Evolutionary conservation across 495 filamentous ascomycete species (phyloP).

Genomic region (Penicillium herquei): DNA sequence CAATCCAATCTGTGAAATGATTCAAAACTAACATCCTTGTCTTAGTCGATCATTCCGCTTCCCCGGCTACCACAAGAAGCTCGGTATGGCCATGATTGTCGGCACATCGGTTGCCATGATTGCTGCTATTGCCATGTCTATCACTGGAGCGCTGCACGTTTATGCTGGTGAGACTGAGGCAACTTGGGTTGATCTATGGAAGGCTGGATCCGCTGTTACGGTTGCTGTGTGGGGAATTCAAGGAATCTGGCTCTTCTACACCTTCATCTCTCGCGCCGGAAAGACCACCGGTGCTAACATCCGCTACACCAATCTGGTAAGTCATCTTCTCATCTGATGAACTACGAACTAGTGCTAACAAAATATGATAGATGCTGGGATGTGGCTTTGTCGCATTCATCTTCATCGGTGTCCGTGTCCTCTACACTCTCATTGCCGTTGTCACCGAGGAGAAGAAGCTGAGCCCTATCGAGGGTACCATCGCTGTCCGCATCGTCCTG

Average conservation of each 20-base stretch:
- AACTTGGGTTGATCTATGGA: not conserved
- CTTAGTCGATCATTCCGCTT: not conserved
- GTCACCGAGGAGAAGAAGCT: conserved; percentile 1
- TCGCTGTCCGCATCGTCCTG: conserved; percentile 5
- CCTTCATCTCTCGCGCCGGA: not conserved
- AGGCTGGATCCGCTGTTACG: not conserved
- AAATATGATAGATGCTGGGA: not conserved
- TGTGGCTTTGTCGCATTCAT: not conserved
- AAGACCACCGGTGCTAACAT: not conserved
- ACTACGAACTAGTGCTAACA: too few species aligned
- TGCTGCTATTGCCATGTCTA: not conserved
- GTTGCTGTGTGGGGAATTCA: not conserved
- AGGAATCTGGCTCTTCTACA: not conserved
- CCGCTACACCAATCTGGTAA: not conserved
- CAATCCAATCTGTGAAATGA: too few species aligned
- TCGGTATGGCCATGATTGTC: not conserved
- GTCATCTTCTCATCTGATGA: not conserved
- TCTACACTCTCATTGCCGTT: not conserved
- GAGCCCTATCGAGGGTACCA: conserved; percentile 6
- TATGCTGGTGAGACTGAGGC: not conserved
- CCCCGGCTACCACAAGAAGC: not conserved
- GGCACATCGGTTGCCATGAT: not conserved
- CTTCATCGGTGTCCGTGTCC: not conserved
- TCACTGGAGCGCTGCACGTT: not conserved
- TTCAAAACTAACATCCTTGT: not conserved